phyloP scores from a whole-genome alignment of 352 stramenopile species.

The Pythium sp. region DNA sequence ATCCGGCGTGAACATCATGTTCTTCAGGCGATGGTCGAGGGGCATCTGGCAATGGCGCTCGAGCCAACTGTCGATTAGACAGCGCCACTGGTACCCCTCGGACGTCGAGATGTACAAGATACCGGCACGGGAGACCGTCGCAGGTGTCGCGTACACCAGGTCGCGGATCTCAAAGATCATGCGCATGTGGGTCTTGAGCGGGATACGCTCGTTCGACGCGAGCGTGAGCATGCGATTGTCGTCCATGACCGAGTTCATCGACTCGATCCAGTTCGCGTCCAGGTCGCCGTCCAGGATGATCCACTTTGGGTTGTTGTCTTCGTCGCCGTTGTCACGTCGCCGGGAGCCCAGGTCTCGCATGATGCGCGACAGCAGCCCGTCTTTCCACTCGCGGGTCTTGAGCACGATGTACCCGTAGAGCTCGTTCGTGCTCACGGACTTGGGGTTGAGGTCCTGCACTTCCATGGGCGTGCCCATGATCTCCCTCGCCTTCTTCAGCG shows the following conservation, averaged over 20 bases:
- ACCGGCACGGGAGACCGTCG: slow-evolving; percentile 93
- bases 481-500: slow-evolving; percentile 85
- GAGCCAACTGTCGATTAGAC: slow-evolving; percentile 93
- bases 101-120: slow-evolving; percentile 97
- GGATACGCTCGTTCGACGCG: slow-evolving; percentile 96
- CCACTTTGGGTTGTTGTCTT: slow-evolving; percentile 95
- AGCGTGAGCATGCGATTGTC: slow-evolving; percentile 97
- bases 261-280: slow-evolving; percentile 98
- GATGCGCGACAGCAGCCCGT: slow-evolving; percentile 93
- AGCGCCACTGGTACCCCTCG: slow-evolving; percentile 94
- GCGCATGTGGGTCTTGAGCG: slow-evolving; percentile 94
- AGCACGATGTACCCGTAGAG: slow-evolving; percentile 96
- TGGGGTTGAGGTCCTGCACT: slow-evolving; percentile 94
- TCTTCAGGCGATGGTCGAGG: slow-evolving; percentile 59
- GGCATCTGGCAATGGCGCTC: slow-evolving; percentile 68
- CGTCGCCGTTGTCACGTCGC: slow-evolving; percentile 83
- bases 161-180: slow-evolving; percentile 98
- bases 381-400: slow-evolving; percentile 95
- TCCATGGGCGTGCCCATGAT: slow-evolving; percentile 88
- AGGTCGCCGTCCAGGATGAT: slow-evolving; percentile 97
- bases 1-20: slow-evolving; percentile 80
- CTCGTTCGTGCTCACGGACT: slow-evolving; percentile 95
- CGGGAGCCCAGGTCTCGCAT: slow-evolving; percentile 94
- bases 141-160: slow-evolving; percentile 93
- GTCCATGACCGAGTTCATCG: slow-evolving; percentile 97